Conservation (phyloP, 495 filamentous ascomycete genomes). For the Daldinia bambusicola region DNA sequence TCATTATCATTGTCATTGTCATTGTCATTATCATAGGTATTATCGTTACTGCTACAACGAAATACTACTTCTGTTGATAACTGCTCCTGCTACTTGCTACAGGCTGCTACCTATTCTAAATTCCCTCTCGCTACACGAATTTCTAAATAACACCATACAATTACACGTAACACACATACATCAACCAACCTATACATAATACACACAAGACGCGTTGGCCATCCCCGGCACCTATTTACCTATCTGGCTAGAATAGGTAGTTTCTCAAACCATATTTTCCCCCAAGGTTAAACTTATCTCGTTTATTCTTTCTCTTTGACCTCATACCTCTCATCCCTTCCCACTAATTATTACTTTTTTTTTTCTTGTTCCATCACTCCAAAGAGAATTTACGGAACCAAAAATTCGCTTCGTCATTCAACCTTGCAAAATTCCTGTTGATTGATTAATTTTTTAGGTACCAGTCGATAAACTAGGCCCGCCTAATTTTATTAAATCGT, state of each 20-base stretch:
- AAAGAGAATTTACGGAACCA: constrained; percentile 6
- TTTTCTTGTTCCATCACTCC: neutral
- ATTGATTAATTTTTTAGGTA: constrained; percentile 16
- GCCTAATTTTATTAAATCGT: constrained; percentile 16
- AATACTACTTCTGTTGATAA: neutral
- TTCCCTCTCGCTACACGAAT: constrained; percentile 19
- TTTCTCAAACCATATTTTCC: constrained; percentile 25
- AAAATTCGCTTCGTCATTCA: constrained; percentile 13
- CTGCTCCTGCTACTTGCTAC: neutral
- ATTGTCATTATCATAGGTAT: neutral
- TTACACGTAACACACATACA: neutral
- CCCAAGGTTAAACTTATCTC: constrained; percentile 15
- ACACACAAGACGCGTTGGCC: constrained; percentile 40
- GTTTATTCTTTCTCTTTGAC: neutral
- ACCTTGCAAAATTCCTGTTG: constrained; percentile 14
- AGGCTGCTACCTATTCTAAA: constrained; percentile 6
- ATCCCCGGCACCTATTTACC: constrained; percentile 20
- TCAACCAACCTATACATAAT: constrained; percentile 4
- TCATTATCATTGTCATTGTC: neutral
- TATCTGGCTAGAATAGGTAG: constrained; percentile 19
- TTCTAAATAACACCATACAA: constrained; percentile 20
- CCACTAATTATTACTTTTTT: neutral
- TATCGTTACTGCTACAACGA: neutral
- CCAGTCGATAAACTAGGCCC: constrained; percentile 16
- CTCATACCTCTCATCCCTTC: neutral